Evolutionary conservation across 2,329 filamentous ascomycete genomes (phyloP).

Genomic region (Emmonsia crescens): DNA sequence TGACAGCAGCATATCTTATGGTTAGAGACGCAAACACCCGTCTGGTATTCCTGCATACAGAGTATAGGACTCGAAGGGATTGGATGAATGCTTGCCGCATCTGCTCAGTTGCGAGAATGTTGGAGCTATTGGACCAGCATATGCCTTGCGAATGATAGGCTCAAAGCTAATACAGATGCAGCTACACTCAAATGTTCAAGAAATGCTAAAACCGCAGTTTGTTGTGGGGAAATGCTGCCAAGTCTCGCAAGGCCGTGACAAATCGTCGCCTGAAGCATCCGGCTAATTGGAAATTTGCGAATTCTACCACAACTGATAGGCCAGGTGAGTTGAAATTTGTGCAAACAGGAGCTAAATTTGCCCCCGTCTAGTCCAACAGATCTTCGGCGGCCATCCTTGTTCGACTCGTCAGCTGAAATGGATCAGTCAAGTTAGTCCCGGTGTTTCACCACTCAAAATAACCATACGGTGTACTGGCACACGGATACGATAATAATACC

Average conservation of each 20-base stretch:
- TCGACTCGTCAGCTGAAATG: background rate
- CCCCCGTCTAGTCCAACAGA: background rate
- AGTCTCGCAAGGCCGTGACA: background rate
- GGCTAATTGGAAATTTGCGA: background rate
- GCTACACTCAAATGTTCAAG: background rate
- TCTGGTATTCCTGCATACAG: background rate
- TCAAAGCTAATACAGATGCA: background rate
- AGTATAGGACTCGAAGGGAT: background rate
- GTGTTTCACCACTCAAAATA: background rate
- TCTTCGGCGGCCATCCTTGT: conserved; percentile 1
- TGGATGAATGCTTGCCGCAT: background rate
- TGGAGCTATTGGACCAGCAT: background rate
- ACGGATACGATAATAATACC: background rate
- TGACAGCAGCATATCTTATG: background rate
- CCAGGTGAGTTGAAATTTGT: background rate
- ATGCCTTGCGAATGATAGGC: background rate
- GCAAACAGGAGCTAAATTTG: background rate
- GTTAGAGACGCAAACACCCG: background rate
- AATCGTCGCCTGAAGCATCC: background rate
- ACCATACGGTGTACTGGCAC: background rate
- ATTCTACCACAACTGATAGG: background rate
- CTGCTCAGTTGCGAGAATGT: background rate
- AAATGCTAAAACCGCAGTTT: background rate
- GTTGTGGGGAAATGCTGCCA: background rate
- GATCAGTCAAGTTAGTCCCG: background rate